Conservation (phyloP, 768 basidiomycete species). For the Boletus bicolor region DNA sequence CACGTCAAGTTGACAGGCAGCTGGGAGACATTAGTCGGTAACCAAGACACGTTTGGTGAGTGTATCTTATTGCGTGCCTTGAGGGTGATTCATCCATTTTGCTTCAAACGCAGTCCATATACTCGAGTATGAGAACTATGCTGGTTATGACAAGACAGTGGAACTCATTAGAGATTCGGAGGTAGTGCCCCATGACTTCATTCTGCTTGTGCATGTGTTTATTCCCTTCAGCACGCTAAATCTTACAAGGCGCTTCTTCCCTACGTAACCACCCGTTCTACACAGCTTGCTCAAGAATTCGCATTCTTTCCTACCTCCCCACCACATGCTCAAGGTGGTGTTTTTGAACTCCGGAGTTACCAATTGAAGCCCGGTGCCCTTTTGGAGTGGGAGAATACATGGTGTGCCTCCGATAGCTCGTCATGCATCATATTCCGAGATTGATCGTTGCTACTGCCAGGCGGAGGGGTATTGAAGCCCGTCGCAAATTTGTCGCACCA, state of each 20-base stretch:
- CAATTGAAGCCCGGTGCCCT: slow-evolving; percentile 84
- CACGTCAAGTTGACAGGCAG: slow-evolving; percentile 88
- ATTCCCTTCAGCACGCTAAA: slow-evolving; percentile 50
- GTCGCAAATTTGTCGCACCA: slow-evolving; percentile 80
- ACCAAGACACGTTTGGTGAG: slow-evolving; percentile 80
- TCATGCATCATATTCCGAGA: neutral
- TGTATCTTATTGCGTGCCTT: slow-evolving; percentile 29
- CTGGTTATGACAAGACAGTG: slow-evolving; percentile 78
- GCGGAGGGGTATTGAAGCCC: slow-evolving; percentile 93
- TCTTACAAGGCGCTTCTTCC: slow-evolving; percentile 77
- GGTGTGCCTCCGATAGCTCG: slow-evolving; percentile 44
- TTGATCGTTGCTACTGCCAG: slow-evolving; percentile 37
- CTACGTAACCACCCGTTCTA: slow-evolving; percentile 64
- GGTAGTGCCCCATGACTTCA: slow-evolving; percentile 40
- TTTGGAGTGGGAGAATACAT: slow-evolving; percentile 92
- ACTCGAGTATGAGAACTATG: slow-evolving; percentile 92
- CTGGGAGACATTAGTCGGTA: slow-evolving; percentile 90
- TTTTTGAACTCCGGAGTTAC: slow-evolving; percentile 93
- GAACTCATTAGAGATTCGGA: slow-evolving; percentile 60
- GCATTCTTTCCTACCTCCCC: slow-evolving; percentile 92
- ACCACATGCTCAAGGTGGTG: slow-evolving; percentile 80
- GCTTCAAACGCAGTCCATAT: slow-evolving; percentile 49
- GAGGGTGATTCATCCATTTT: neutral
- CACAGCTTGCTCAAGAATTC: slow-evolving; percentile 89
- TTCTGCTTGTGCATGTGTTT: neutral